Evolutionary conservation across 176 grass and related monocot species (phyloP), one percentile per base, ranked within the genome.

Genomic region (Avena sativa): DNA sequence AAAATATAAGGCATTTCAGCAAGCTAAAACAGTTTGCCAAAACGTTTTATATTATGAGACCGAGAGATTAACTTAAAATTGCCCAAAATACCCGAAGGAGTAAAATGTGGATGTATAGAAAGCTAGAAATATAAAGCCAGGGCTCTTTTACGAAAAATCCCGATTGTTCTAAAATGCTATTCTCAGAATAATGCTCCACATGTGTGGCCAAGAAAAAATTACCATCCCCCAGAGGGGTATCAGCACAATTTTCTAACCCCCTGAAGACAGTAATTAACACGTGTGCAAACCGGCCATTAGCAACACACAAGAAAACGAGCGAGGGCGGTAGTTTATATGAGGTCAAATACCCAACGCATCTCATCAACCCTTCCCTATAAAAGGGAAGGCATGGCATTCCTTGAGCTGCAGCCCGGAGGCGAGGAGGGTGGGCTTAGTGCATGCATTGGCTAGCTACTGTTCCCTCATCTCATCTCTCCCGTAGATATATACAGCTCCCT

Each of bases 351-450:
- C 62, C 55, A 81, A 30, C 82, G 86, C 74, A 77, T 55, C 50
- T 56, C 74, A 57, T 30, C 86, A 59, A 8, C 78, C 81, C 71
- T 58, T 34, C 71, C 19, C 63, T 89, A 91, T 91, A 91, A 91
- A 77, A 82, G 72, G 67, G 80, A 56, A 74, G 71, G 32, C 36
- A 25, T n/a, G 32, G 23, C 64, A 74, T 28, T 79, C 79, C 79
- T 28, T 14, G 14, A 86, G 64, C 52, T 67, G 86, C 78, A 88
- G 83, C 83, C 90, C 79, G 78, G 86, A 77, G 81, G 69, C 17
- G 71, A 88, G 90, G 86, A 88, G 90, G 86, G 80, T 84, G 81
- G 90, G 86, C 77, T 88, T 72, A 51, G 61, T 88, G 44, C 82
- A 88, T 88, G 82, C 73, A 76, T 76, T 76, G 73, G 73, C 73